phyloP scores from a whole-genome alignment of 768 basidiomycete species.

The Albatrellus ellisii region DNA sequence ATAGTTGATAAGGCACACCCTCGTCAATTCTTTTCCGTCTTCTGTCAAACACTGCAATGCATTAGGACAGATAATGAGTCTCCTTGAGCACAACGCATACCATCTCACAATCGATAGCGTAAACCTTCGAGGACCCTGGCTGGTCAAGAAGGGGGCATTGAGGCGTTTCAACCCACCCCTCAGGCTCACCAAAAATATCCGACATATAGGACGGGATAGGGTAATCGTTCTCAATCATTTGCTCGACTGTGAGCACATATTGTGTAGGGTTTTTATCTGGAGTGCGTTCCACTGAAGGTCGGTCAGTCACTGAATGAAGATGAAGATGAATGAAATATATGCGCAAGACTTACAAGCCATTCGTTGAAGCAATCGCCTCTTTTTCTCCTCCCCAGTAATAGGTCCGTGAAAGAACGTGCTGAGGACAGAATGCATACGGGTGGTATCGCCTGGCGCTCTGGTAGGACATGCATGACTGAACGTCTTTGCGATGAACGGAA shows the following conservation, averaged over 20 bases:
- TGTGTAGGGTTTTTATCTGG: conserved; percentile 50
- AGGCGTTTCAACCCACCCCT: conserved; percentile 80
- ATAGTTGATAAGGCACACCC: conserved; percentile 77
- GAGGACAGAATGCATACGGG: conserved; percentile 75
- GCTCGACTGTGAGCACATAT: conserved; percentile 64
- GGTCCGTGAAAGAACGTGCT: conserved; percentile 75
- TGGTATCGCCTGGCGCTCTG: conserved; percentile 80
- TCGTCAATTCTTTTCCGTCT: conserved; percentile 80
- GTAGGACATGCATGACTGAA: conserved; percentile 94
- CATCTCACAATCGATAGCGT: conserved; percentile 97
- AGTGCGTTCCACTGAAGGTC: conserved; percentile 40
- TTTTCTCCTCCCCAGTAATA: conserved; percentile 70
- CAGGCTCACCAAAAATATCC: conserved; percentile 47
- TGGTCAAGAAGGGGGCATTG: conserved; percentile 24
- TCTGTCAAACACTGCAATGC: conserved; percentile 69
- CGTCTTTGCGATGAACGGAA: conserved; percentile 60
- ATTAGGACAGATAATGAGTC: not conserved
- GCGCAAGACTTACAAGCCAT: conserved; percentile 21
- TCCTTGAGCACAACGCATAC: conserved; percentile 27
- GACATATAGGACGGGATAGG: conserved; percentile 79
- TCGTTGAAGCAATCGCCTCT: conserved; percentile 37
- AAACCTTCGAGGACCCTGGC: conserved; percentile 30
- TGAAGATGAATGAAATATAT: not conserved
- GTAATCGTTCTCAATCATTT: conserved; percentile 94
- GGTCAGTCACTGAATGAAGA: not conserved